Base-by-base conservation (phyloP, 192 early-diverging fungal genomes). In the Backusella sp. region DNA sequence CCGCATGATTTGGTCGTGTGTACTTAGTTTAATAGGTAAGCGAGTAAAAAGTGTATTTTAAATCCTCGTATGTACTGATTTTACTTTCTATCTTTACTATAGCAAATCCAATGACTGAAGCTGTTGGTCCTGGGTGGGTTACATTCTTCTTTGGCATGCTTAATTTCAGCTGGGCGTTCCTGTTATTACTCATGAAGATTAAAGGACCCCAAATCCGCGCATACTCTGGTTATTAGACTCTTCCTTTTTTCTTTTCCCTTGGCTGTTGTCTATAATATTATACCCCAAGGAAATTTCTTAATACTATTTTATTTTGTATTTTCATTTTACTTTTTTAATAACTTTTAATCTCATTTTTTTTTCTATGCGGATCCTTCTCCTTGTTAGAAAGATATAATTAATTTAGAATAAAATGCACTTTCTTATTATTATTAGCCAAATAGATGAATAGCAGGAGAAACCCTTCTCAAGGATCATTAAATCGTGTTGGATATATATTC, bases 121-220 rank as follows among this genome's bases (percentile, higher is more conserved):
- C 80, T 21, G 46, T 88, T 39, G 87, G 87, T 19, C 83, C 83
- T 56, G 86, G 86, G 2, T 84, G 77, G 69, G 80, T 83, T 11
- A 76, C 83, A 15, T 69, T 85, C 9, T 72, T 87, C 28, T 77
- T 82, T 14, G 86, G 84, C 0, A 82, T 74, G 11, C 42, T 87
- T 53, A 87, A 87, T 42, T 79, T 87, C 28, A 3, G 49, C 44
- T 84, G 84, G 66, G 84, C 81, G 62, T 82, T 71, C 12, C 35
- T 85, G 23, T 70, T 87, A 34, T 76, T 82, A 41, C 11, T 84
- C 6, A 71, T 87, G 59, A 84, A 83, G 71, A n/a, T 81, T n/a
- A 76, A 79, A 14, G 86, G 86, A n/a, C 67, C 77, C 6, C 32
- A 75, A 21, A 80, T 87, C 66, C 77, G 86, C 12, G 75, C 69